A percentile compares a stretch with the other conserved stretches of the same genome.
Evolutionary conservation across 176 grass and related monocot species (phyloP).

Genomic region (Tuctoria greenei): DNA sequence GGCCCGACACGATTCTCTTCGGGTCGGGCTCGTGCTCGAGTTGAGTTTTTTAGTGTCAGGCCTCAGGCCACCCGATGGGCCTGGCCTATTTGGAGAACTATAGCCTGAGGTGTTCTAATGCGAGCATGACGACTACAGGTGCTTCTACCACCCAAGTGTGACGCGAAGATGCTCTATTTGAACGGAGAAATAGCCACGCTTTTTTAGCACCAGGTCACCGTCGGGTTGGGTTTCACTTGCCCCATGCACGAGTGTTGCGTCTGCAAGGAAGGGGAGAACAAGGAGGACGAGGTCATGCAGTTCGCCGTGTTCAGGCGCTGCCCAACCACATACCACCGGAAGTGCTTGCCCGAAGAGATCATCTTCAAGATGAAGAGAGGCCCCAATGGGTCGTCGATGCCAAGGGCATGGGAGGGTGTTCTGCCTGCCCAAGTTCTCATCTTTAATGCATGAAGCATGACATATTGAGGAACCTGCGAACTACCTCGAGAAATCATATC

Average conservation of each 20-base stretch:
- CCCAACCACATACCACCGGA: constrained; percentile 67
- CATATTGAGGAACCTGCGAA: constrained; percentile 38
- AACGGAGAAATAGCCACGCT: constrained; percentile 2
- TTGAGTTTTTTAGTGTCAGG: too few relatives aligned
- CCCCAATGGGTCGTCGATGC: not conserved
- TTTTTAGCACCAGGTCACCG: constrained; percentile 36
- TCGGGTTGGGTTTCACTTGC: constrained; percentile 53
- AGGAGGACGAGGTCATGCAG: constrained; percentile 38
- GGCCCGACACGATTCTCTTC: too few relatives aligned
- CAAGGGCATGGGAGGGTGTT: constrained; percentile 67
- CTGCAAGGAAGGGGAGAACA: constrained; percentile 57
- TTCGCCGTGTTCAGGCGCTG: constrained; percentile 87
- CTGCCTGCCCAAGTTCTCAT: constrained; percentile 65
- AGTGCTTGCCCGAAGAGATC: constrained; percentile 62
- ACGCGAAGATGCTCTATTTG: constrained; percentile 50
- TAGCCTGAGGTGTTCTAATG: constrained; percentile 63
- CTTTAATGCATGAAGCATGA: constrained; percentile 75
- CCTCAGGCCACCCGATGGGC: too few relatives aligned
- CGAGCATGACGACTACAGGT: constrained; percentile 43
- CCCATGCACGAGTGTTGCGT: constrained; percentile 62
- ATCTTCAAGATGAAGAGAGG: not conserved
- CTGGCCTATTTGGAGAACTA: too few relatives aligned
- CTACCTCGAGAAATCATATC: constrained; percentile 60
- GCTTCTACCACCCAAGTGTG: constrained; percentile 78
- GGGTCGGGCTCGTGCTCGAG: too few relatives aligned